A percentile compares a stretch with the other conserved stretches of the same genome.
Conservation (phyloP, 352 stramenopile genomes). For the Thalassiosira exigua region DNA sequence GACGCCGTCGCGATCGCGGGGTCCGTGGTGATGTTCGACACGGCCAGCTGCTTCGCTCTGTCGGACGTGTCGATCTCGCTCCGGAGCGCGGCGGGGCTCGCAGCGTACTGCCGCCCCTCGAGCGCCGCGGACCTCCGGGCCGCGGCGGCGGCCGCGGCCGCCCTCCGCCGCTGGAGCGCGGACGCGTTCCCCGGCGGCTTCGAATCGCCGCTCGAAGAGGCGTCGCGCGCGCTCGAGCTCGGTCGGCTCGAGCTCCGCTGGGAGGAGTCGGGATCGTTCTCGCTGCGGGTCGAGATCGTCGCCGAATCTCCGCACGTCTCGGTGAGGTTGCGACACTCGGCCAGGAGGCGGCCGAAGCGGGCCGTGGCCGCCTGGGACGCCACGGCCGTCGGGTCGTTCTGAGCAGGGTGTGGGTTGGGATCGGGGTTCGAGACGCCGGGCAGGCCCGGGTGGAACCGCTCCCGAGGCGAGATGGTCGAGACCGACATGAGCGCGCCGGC, state of each 20-base stretch:
- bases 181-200: no score
- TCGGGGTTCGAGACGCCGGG: no score
- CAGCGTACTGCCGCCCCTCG: neutral
- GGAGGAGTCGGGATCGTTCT: neutral
- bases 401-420: no score
- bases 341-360: slow-evolving; percentile 50
- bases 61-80: slow-evolving; percentile 43
- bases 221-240: no score
- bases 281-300: neutral
- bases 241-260: no score
- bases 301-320: slow-evolving; percentile 34
- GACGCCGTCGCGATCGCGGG: slow-evolving; percentile 13
- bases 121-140: slow-evolving; percentile 1
- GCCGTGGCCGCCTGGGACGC: slow-evolving; percentile 19
- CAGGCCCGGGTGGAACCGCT: no score
- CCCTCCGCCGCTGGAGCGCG: slow-evolving; percentile 14
- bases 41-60: slow-evolving; percentile 2
- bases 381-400: neutral
- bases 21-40: slow-evolving; percentile 43
- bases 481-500: slow-evolving; percentile 39
- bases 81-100: slow-evolving; percentile 4
- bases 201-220: no score
- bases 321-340: slow-evolving; percentile 51
- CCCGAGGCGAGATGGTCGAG: slow-evolving; percentile 47
- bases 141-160: neutral